Evolutionary conservation across 805 yeast species (phyloP).

Genomic region (Nakazawaea anatomiae): DNA sequence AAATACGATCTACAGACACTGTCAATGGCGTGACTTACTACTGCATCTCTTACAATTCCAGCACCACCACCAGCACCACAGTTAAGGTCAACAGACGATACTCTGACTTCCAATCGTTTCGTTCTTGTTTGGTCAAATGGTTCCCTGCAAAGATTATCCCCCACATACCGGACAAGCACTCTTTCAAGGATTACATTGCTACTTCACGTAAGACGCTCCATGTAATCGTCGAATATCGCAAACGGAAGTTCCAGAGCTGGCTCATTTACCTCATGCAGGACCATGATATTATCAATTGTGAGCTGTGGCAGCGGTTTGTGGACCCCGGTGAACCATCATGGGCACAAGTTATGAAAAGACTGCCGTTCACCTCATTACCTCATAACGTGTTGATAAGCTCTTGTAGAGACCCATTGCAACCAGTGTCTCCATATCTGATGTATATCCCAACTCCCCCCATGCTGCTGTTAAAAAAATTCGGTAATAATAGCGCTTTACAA

Average conservation of each 20-base stretch:
- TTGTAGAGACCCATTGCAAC: constrained; percentile 44
- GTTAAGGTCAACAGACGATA: constrained; percentile 60
- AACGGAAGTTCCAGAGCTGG: constrained; percentile 38
- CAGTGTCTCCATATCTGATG: constrained; percentile 42
- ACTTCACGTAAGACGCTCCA: constrained; percentile 26
- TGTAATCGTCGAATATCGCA: constrained; percentile 39
- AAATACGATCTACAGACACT: constrained; percentile 3
- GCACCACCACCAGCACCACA: background rate
- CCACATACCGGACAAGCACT: constrained; percentile 88
- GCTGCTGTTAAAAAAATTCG: constrained; percentile 19
- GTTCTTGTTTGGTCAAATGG: constrained; percentile 61
- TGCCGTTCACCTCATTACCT: constrained; percentile 38
- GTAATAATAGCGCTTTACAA: constrained; percentile 20
- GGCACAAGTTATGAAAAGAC: constrained; percentile 34
- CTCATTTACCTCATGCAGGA: constrained; percentile 32
- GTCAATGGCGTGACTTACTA: constrained; percentile 5
- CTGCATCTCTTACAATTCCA: background rate
- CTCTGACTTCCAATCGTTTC: constrained; percentile 82
- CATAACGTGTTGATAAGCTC: constrained; percentile 42
- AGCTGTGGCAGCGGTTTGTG: constrained; percentile 38
- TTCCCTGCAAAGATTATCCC: constrained; percentile 89
- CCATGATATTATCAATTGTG: constrained; percentile 28
- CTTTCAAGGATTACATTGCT: constrained; percentile 35
- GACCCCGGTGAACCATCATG: constrained; percentile 47
- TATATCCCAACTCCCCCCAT: constrained; percentile 38